Base-by-base conservation (phyloP, 129 eudicot species). In the Smallanthus sonchifolius region DNA sequence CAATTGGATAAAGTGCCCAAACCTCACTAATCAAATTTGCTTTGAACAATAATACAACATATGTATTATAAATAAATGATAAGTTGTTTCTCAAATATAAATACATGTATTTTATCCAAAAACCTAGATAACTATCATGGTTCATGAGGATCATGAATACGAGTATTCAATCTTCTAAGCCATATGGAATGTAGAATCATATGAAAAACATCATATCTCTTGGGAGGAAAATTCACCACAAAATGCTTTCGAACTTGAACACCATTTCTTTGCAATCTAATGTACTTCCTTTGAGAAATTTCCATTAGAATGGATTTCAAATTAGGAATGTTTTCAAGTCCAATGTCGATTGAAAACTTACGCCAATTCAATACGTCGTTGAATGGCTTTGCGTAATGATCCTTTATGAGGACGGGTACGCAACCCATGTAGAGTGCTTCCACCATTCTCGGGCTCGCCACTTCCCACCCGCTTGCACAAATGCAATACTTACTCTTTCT, bases 381-480 rank as follows among this genome's bases (percentile, higher is more conserved):
- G 63, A 92, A 92, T 3, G 97, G 97, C 4, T 79, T 65, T 28
- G 84, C 89, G 35, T 92, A 92, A 61, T 77, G 56, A 13, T 85
- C 91, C 69, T 87, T 87, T 1, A 92, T 55, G 43, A 92, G 79
- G 2, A 92, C 97, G 0, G 96, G 97, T 3, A 92, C 91, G 15
- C 96, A 92, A 2, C 89, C 96, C 63, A 79, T 78, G 81, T 92
- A 89, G 1, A 92, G 75, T 0, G 89, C 93, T 72, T 92, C 97
- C 5, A 89, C 96, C 88, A 92, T 85, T 40, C 97, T 67, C 4
- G 96, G 96, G 77, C 97, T 92, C 0, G 96, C 94, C 42, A 92
- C 97, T 38, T 92, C 97, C 67, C 85, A 87, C 6, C 97, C 96
- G 17, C 97, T 92, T 1, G 96, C 94, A 61, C 96, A 92, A 28